A percentile compares a stretch with the other conserved stretches of the same genome.
phyloP scores from a whole-genome alignment of 2,329 filamentous ascomycete species.

The Zarea fungicola region DNA sequence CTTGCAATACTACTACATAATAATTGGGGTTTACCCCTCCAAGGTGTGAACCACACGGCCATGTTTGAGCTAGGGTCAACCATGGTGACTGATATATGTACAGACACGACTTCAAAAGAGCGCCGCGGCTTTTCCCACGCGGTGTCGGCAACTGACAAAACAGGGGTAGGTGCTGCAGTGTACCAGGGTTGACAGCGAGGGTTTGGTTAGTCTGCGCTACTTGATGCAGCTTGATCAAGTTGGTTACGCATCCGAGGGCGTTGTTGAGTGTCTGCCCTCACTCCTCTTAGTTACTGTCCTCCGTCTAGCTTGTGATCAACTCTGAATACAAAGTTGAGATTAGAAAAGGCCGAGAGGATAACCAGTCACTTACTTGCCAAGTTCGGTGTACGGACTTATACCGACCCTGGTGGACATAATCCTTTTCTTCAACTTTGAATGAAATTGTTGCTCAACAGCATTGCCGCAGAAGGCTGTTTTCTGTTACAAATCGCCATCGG shows the following conservation, averaged over 20 bases:
- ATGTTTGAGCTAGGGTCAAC: background rate
- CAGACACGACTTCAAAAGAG: background rate
- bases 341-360: too few species aligned
- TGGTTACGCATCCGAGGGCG: background rate
- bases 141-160: background rate
- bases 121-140: background rate
- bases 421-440: too few species aligned
- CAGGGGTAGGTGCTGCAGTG: background rate
- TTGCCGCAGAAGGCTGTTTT: too few species aligned
- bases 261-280: background rate
- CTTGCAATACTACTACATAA: background rate
- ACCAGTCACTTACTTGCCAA: too few species aligned
- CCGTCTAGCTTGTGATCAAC: background rate
- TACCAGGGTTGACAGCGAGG: slow-evolving; percentile 2
- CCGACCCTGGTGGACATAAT: too few species aligned
- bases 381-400: too few species aligned
- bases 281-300: slow-evolving; percentile 2
- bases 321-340: too few species aligned
- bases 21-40: background rate
- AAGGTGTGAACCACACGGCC: background rate
- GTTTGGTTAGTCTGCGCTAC: slow-evolving; percentile 1
- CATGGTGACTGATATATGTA: slow-evolving; percentile 2
- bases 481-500: too few species aligned
- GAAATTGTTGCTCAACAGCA: too few species aligned
- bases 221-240: slow-evolving; percentile 10